Evolutionary conservation across 2,329 filamentous ascomycete genomes (phyloP), one percentile per base, ranked within the genome.

Genomic region (Plectosphaerella cucumerina): DNA sequence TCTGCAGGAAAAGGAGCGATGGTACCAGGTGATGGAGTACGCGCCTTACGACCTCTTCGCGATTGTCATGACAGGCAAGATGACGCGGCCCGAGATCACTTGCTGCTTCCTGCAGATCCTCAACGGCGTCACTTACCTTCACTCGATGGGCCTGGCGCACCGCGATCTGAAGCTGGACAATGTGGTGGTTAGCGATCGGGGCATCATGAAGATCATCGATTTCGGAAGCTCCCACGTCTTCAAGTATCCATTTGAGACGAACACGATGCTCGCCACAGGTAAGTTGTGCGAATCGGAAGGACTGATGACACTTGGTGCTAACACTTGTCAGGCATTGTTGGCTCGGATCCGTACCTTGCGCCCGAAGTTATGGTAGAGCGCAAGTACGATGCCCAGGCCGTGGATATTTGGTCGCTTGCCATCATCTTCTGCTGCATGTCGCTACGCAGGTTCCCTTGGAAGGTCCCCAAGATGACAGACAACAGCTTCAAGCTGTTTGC

Each of bases 401-500:
- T 93, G 1, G 94, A 99, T 70, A 91, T 99, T 53, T 99, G 94
- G 94, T 99, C 94, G 11, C 77, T 99, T 53, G 94, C 93, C 17
- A 99, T 99, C 60, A 97, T 99, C 50, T 99, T 93, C 71, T 97
- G 94, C 70, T 99, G 94, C 75, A 99, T 99, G 94, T 94, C 90
- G 5, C 76, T 99, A 41, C 82, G 94, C 20, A 79, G 94, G 34
- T 99, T 99, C 64, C 94, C 94, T 0, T 99, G 94, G 94, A 99
- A 99, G 72, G 85, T 95, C 34, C 94, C 94, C 5, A 84, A 92
- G 39, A 74, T 91, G 66, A 89, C 89, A 4, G 94, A 99, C 67
- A 97, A 96, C 67, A 96, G 91, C 0, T 99, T 90, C 71, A 92
- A 93, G 62, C 80, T 99, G 2, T 99, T 99, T 65, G 86, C 93